A percentile compares a stretch with the other conserved stretches of the same genome.
Evolutionary conservation across 2,329 filamentous ascomycete genomes (phyloP).

Genomic region (Ramularia endophylla): DNA sequence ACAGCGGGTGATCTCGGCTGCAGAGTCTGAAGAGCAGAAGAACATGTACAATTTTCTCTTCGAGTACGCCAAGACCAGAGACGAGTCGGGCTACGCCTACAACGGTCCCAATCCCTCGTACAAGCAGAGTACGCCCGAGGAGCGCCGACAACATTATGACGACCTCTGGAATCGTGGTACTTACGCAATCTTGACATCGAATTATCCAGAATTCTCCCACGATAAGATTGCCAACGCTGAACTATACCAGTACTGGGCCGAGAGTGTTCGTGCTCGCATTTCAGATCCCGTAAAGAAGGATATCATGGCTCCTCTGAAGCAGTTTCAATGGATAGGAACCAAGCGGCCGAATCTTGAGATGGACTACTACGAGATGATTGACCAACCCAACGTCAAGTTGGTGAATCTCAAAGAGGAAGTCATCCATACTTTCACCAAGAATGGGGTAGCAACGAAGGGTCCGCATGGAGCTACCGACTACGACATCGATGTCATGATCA

Average conservation of each 20-base stretch:
- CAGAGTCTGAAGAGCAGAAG: too few species aligned
- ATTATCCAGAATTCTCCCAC: constrained; percentile 29
- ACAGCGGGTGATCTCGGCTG: too few species aligned
- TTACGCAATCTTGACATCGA: constrained; percentile 26
- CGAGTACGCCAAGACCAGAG: too few species aligned
- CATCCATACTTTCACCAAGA: too few species aligned
- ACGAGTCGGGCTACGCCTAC: too few species aligned
- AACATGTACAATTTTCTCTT: too few species aligned
- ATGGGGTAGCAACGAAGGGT: constrained; percentile 61
- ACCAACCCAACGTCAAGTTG: constrained; percentile 38
- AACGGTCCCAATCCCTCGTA: too few species aligned
- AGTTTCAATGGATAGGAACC: too few species aligned
- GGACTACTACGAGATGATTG: constrained; percentile 42
- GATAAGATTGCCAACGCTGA: constrained; percentile 39
- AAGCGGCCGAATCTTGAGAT: constrained; percentile 45
- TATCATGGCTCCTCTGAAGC: too few species aligned
- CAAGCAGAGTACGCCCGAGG: too few species aligned
- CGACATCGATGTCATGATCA: constrained; percentile 37
- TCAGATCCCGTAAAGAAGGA: constrained; percentile 39
- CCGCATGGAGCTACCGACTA: constrained; percentile 46
- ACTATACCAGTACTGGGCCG: constrained; percentile 44
- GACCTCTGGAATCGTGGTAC: constrained; percentile 35
- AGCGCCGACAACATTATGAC: constrained; percentile 40
- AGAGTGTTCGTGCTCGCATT: constrained; percentile 39
- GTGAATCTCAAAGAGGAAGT: constrained; percentile 38